These are phyloP conservation scores for Dactylonectria estremocensis DNA, from an alignment of 2,329 filamentous ascomycete species.

Conservation along the genomic window DNA sequence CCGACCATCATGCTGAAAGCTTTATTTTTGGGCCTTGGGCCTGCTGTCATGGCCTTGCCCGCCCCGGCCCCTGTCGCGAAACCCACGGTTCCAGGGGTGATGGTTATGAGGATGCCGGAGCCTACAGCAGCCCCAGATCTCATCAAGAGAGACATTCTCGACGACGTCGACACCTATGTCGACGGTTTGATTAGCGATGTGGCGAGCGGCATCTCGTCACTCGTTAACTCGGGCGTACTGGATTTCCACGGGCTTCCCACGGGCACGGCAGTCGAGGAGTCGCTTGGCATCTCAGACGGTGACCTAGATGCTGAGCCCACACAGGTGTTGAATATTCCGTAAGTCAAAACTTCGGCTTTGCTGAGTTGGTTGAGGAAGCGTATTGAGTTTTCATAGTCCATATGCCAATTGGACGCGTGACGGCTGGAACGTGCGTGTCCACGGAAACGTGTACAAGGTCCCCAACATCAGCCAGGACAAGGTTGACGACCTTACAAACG, in stretches of 20 bases:
- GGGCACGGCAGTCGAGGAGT: conserved; percentile 72
- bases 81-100: conserved; percentile 36
- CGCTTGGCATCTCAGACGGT: conserved; percentile 70
- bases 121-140: conserved; percentile 45
- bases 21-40: conserved; percentile 43
- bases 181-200: conserved; percentile 65
- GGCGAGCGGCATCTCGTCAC: conserved; percentile 71
- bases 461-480: conserved; percentile 77
- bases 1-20: conserved; percentile 36
- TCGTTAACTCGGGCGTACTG: conserved; percentile 75
- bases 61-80: conserved; percentile 42
- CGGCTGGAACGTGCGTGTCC: conserved; percentile 83
- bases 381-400: conserved; percentile 52
- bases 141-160: conserved; percentile 53
- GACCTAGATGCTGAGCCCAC: conserved; percentile 76
- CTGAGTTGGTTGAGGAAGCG: not conserved
- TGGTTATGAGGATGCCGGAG: conserved; percentile 39
- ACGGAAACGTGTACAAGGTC: conserved; percentile 87
- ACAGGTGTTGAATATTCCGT: conserved; percentile 79
- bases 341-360: conserved; percentile 39
- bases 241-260: conserved; percentile 79
- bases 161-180: conserved; percentile 66
- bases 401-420: conserved; percentile 86
- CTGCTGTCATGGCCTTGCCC: conserved; percentile 42
- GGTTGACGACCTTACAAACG: conserved; percentile 78